A percentile compares a stretch with the other conserved stretches of the same genome.
Evolutionary conservation across 768 basidiomycete species (phyloP).

Genomic region (Suillus fuscotomentosus): DNA sequence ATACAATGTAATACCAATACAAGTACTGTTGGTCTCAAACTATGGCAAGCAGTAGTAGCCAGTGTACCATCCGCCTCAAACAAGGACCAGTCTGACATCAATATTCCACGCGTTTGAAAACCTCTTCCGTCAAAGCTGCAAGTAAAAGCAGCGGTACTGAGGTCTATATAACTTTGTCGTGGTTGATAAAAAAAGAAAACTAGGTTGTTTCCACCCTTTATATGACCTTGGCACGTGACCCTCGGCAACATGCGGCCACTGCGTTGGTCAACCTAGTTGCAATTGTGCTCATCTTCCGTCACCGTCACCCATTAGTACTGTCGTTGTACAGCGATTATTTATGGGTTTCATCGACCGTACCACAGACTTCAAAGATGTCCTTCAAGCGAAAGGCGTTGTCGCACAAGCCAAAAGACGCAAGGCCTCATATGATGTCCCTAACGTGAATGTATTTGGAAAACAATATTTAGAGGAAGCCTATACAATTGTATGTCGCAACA

Average conservation of each 20-base stretch:
- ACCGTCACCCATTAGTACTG: constrained; percentile 5
- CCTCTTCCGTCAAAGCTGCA: constrained; percentile 14
- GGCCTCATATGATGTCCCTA: constrained; percentile 38
- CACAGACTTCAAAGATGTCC: constrained; percentile 52
- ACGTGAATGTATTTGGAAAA: constrained; percentile 48
- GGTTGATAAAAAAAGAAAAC: constrained; percentile 17
- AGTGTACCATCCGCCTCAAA: constrained; percentile 69
- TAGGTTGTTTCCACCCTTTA: constrained; percentile 7
- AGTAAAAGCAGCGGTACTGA: constrained; percentile 13
- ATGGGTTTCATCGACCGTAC: constrained; percentile 68
- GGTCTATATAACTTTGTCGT: constrained; percentile 18
- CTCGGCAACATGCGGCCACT: constrained; percentile 1
- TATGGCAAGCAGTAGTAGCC: constrained; percentile 64
- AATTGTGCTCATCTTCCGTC: constrained; percentile 1
- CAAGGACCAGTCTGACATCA: constrained; percentile 44
- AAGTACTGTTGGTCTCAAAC: constrained; percentile 34
- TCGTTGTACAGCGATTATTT: constrained; percentile 4
- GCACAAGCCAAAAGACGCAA: constrained; percentile 55
- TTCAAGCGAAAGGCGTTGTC: constrained; percentile 42
- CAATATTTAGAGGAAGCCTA: constrained; percentile 77
- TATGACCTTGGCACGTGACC: constrained; percentile 24
- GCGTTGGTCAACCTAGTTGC: background rate
- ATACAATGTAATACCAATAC: background rate
- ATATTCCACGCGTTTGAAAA: constrained; percentile 34
- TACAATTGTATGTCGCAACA: constrained; percentile 48